phyloP scores from a whole-genome alignment of 352 stramenopile genomes.

The Globisporangium lucens region DNA sequence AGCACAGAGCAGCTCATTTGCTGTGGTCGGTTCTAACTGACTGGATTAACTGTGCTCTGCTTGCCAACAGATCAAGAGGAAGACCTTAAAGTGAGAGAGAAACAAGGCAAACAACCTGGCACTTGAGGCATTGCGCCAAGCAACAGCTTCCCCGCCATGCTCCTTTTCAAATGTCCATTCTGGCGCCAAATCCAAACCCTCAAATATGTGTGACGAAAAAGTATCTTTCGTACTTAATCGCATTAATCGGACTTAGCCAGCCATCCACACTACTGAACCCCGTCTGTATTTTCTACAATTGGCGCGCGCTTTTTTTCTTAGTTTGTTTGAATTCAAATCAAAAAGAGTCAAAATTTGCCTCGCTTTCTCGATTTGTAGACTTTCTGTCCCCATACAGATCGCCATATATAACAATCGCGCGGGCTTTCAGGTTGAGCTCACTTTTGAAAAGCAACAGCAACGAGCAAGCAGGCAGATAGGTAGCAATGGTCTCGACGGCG shows the following conservation, averaged over 20 bases:
- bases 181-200: conserved; percentile 1
- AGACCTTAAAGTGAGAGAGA: neutral
- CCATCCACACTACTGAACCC: neutral
- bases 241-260: neutral
- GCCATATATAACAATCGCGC: neutral
- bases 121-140: neutral
- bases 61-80: neutral
- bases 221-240: conserved; percentile 5
- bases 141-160: neutral
- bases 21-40: neutral
- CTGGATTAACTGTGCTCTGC: too few species aligned
- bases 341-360: conserved; percentile 1
- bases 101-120: neutral
- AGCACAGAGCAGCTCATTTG: neutral
- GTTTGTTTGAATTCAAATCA: conserved; percentile 14
- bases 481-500: conserved; percentile 23
- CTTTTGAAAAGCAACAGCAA: conserved; percentile 12
- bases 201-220: conserved; percentile 5
- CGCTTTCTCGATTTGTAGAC: conserved; percentile 6
- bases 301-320: neutral
- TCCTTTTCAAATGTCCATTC: neutral
- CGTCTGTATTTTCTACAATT: neutral
- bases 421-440: neutral
- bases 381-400: neutral
- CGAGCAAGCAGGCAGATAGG: conserved; percentile 2